Conservation (phyloP, 176 grass and related monocot species). For the Phragmites australis region DNA sequence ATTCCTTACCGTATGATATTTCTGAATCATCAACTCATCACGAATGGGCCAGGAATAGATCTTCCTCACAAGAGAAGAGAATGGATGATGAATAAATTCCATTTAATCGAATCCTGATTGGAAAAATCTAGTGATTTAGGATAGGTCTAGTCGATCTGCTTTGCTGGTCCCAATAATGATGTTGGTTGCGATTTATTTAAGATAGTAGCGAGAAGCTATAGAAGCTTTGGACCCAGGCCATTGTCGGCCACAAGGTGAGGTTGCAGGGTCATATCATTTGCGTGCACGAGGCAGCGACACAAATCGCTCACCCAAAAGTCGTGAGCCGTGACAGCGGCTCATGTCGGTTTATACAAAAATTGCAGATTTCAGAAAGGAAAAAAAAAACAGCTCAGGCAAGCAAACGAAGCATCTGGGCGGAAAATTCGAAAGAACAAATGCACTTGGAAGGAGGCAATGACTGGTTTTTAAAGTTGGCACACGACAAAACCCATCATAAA, state of each 20-base stretch:
- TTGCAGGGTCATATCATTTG: too few relatives aligned
- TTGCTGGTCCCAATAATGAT: not conserved
- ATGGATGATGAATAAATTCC: too few relatives aligned
- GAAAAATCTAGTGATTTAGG: not conserved
- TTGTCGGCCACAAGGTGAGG: too few relatives aligned
- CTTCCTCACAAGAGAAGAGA: too few relatives aligned
- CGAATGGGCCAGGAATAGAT: not conserved
- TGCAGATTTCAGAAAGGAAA: not conserved
- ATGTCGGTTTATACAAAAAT: not conserved
- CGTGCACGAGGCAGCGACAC: not conserved
- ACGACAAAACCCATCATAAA: too few relatives aligned
- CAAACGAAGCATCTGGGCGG: too few relatives aligned
- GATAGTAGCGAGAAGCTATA: not conserved
- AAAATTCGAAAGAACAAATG: not conserved
- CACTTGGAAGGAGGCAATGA: not conserved
- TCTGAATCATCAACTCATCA: not conserved
- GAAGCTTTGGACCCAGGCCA: too few relatives aligned
- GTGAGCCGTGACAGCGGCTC: not conserved
- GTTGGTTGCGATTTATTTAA: not conserved
- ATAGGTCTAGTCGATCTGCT: not conserved
- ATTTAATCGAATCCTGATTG: not conserved
- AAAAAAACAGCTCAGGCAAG: not conserved
- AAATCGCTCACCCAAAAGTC: not conserved
- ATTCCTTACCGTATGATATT: too few relatives aligned
- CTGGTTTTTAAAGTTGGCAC: not conserved